Conservation (phyloP, 2,329 filamentous ascomycete species). For the Talaromyces albobiverticillius region DNA sequence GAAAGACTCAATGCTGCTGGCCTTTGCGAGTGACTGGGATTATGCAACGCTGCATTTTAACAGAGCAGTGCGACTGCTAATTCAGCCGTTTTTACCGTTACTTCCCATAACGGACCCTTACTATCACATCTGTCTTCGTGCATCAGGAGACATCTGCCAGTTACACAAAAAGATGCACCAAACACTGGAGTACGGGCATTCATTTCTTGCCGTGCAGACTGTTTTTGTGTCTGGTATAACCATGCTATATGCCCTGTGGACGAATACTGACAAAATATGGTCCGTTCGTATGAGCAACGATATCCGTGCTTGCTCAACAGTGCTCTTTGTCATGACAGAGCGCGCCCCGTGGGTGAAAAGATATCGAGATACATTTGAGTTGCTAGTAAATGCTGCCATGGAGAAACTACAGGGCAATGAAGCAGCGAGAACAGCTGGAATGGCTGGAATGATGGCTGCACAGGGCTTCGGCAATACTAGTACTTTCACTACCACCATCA, state of each 20-base stretch:
- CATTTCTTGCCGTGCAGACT: conserved; percentile 38
- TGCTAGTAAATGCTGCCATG: conserved; percentile 48
- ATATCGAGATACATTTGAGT: conserved; percentile 49
- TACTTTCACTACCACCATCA: neutral
- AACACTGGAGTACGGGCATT: conserved; percentile 38
- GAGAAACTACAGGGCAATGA: conserved; percentile 43
- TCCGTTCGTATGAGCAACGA: conserved; percentile 50
- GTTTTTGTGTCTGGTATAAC: conserved; percentile 39
- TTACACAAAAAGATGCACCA: conserved; percentile 37
- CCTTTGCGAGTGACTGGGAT: conserved; percentile 41
- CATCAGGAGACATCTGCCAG: conserved; percentile 37
- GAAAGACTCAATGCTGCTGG: conserved; percentile 38
- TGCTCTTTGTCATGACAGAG: conserved; percentile 51
- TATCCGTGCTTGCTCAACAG: conserved; percentile 48
- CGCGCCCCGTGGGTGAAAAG: conserved; percentile 48
- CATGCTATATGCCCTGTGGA: conserved; percentile 38
- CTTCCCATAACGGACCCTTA: conserved; percentile 47
- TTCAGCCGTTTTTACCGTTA: conserved; percentile 51
- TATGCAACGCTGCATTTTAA: conserved; percentile 52
- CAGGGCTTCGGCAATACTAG: conserved; percentile 22
- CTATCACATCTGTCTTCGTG: conserved; percentile 41
- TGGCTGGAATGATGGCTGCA: conserved; percentile 42
- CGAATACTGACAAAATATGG: conserved; percentile 46
- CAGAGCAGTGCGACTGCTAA: conserved; percentile 48
- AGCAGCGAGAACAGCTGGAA: conserved; percentile 30